These are phyloP conservation scores for Ganoderma lingzhi DNA, from an alignment of 1,284 basidiomycete genomes.

Conservation along the genomic window DNA sequence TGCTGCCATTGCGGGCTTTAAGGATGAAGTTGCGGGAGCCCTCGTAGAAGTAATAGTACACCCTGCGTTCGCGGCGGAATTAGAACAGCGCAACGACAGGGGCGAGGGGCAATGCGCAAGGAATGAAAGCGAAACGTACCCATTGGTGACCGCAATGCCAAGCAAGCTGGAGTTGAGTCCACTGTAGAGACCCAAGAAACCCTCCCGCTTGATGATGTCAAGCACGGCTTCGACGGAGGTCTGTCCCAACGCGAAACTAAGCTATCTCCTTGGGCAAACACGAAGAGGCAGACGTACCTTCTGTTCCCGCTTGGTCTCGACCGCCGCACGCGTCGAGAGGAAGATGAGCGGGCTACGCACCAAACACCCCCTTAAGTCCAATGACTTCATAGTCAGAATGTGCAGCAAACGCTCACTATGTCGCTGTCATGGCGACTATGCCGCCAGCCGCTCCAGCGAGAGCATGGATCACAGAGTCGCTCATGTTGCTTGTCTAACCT, in stretches of 20 bases:
- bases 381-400: background rate
- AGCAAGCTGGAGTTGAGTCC: slow-evolving; percentile 89
- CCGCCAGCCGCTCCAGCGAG: slow-evolving; percentile 92
- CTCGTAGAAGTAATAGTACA: slow-evolving; percentile 90
- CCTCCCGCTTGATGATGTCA: slow-evolving; percentile 88
- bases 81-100: background rate
- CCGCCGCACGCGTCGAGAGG: slow-evolving; percentile 92
- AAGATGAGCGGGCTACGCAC: slow-evolving; percentile 84
- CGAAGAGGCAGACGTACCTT: slow-evolving; percentile 55
- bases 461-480: slow-evolving; percentile 91
- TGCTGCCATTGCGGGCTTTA: slow-evolving; percentile 63
- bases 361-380: slow-evolving; percentile 20
- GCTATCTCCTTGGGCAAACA: background rate
- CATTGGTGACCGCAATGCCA: slow-evolving; percentile 95
- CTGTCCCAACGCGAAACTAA: slow-evolving; percentile 40
- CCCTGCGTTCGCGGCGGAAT: slow-evolving; percentile 49
- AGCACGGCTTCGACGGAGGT: slow-evolving; percentile 67
- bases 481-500: slow-evolving; percentile 40
- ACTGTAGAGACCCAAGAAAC: slow-evolving; percentile 86
- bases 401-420: slow-evolving; percentile 67
- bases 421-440: slow-evolving; percentile 87
- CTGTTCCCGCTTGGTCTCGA: slow-evolving; percentile 82
- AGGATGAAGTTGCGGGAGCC: slow-evolving; percentile 66
- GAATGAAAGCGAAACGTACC: slow-evolving; percentile 50
- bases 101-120: background rate